These are phyloP conservation scores for Plantago elongata DNA, from an alignment of 257 asterid species.

Conservation along the genomic window DNA sequence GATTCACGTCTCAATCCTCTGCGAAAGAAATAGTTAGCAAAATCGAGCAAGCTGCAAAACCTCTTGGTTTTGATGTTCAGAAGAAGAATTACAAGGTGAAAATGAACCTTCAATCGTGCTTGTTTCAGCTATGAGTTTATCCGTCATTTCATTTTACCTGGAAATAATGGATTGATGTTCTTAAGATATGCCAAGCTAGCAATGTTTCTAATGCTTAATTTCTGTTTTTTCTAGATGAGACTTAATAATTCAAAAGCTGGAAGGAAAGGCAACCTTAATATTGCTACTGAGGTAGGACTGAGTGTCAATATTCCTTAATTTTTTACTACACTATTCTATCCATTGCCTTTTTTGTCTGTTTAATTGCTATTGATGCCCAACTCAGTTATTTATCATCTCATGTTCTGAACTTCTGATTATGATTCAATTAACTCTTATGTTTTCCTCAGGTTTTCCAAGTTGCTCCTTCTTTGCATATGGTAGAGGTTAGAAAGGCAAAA, in stretches of 20 bases:
- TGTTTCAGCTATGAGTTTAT: neutral
- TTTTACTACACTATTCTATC: too few relatives aligned
- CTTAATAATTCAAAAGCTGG: slow-evolving; percentile 85
- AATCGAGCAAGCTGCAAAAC: slow-evolving; percentile 87
- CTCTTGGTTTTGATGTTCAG: slow-evolving; percentile 90
- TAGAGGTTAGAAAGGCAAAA: slow-evolving; percentile 47
- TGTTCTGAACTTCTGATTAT: neutral
- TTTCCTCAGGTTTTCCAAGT: slow-evolving; percentile 50
- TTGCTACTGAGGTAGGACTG: slow-evolving; percentile 68
- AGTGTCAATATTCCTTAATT: slow-evolving; percentile 4
- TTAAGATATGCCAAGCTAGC: neutral
- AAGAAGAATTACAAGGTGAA: slow-evolving; percentile 84
- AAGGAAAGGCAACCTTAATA: slow-evolving; percentile 86
- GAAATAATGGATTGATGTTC: neutral
- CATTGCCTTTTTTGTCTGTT: neutral
- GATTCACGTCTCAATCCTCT: slow-evolving; percentile 73
- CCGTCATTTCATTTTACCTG: neutral
- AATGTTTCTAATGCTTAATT: neutral
- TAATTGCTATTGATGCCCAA: neutral
- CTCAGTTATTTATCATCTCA: neutral
- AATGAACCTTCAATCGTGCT: slow-evolving; percentile 8
- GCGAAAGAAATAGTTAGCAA: slow-evolving; percentile 77
- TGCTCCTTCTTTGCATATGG: slow-evolving; percentile 46
- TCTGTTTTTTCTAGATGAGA: slow-evolving; percentile 53
- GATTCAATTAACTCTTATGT: slow-evolving; percentile 1